Conservation (phyloP, 768 basidiomycete species). For the Pisolithus orientalis region DNA sequence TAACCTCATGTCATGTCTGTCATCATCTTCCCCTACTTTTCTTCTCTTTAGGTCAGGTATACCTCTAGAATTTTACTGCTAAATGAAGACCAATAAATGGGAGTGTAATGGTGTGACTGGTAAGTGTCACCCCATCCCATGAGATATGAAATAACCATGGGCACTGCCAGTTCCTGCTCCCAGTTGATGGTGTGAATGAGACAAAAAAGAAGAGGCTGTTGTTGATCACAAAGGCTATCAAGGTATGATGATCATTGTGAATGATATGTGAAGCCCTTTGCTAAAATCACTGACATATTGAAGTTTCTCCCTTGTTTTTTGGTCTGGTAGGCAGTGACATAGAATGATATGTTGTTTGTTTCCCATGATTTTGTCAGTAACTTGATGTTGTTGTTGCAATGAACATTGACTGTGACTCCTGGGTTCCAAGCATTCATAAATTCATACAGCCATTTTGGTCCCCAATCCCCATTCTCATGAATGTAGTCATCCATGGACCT, state of each 20-base stretch:
- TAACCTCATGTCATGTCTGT: no score
- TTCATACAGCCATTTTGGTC: no score
- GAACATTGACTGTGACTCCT: not conserved
- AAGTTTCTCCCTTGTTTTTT: constrained; percentile 26
- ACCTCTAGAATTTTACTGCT: not conserved
- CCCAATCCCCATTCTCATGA: no score
- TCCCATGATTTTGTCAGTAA: constrained; percentile 30
- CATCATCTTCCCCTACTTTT: no score
- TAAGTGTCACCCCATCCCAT: constrained; percentile 39
- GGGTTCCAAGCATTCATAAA: no score
- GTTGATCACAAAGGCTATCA: constrained; percentile 11
- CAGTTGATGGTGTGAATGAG: constrained; percentile 27
- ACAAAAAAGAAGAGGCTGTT: constrained; percentile 26
- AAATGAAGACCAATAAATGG: constrained; percentile 30
- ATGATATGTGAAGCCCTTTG: constrained; percentile 28
- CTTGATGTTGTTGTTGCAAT: constrained; percentile 39
- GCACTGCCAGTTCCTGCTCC: constrained; percentile 33
- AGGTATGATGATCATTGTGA: constrained; percentile 3
- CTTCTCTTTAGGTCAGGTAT: not conserved
- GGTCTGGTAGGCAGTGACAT: constrained; percentile 28
- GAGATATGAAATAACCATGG: constrained; percentile 35
- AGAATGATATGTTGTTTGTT: constrained; percentile 29
- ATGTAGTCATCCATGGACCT: no score
- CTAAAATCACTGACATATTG: constrained; percentile 33
- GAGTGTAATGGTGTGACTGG: constrained; percentile 30